phyloP scores from a whole-genome alignment of 139 green algal species.

The Picochlorum sp. region DNA sequence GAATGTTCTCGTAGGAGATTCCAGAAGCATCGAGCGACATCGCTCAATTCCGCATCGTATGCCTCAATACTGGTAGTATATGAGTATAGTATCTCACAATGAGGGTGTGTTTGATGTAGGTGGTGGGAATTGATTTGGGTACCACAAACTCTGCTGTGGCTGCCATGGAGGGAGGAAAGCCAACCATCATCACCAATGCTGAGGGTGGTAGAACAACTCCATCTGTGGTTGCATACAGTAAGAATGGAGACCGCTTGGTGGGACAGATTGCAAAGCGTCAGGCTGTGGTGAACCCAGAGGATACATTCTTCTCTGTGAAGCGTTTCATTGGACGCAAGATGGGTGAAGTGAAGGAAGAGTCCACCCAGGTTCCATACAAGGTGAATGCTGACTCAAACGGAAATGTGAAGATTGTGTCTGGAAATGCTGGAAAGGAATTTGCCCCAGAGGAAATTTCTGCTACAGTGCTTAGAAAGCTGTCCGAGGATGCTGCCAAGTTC shows the following conservation, averaged over 20 bases:
- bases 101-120: conserved; percentile 12
- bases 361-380: conserved; percentile 78
- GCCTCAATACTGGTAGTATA: no score
- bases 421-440: conserved; percentile 90
- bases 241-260: conserved; percentile 94
- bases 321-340: conserved; percentile 95
- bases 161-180: conserved; percentile 86
- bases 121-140: conserved; percentile 55
- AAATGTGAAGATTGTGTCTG: conserved; percentile 94
- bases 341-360: conserved; percentile 83
- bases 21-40: no score
- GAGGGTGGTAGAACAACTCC: conserved; percentile 94
- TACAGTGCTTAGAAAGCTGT: conserved; percentile 72
- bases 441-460: conserved; percentile 95
- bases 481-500: conserved; percentile 72
- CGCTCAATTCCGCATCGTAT: no score
- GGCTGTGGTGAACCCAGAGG: conserved; percentile 96
- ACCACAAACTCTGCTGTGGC: conserved; percentile 87
- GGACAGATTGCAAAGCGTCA: conserved; percentile 99
- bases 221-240: conserved; percentile 94
- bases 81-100: not conserved
- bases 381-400: conserved; percentile 68
- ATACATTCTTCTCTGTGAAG: conserved; percentile 99
- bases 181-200: conserved; percentile 96
- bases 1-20: not conserved